Base-by-base conservation (phyloP, 148 eudicot species). In the Rhododendron ovatum region DNA sequence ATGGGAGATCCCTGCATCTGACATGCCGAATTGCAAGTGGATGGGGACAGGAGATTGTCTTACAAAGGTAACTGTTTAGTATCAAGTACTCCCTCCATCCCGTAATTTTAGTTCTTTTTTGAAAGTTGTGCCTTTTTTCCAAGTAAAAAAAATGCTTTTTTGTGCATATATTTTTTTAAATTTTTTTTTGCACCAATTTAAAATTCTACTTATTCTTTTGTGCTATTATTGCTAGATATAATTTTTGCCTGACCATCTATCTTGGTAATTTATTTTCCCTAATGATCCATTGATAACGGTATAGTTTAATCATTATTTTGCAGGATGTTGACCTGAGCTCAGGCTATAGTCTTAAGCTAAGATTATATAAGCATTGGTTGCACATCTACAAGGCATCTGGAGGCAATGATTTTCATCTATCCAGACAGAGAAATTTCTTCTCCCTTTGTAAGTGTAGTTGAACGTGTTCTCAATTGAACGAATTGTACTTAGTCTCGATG, bases 341-440 rank as follows among this genome's bases (percentile, higher is more conserved):
- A 30, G 81, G 87, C 86, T 90, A 90, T 83, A 95, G 90, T 89
- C 90, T 94, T 83, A 95, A 94, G 85, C 88, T 87, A 86, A 91
- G 88, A 84, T 67, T 97, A 81, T 90, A 91, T 81, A 91, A 95
- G 86, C 93, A 95, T 90, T 95, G 98, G 98, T 86, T 93, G 90
- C 92, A 91, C 80, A 86, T 86, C 57, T 95, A 91, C 89, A 84
- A 91, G 86, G 88, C 89, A 83, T 87, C 93, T 55, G 95, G 95
- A 85, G 96, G 94, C 91, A 88, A 84, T 76, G 88, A 91, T 81
- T 93, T 94, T 88, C 88, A 94, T 88, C 88, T 92, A 45, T 98
- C 98, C 37, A 94, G 87, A 89, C 96, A 93, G 88, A 92, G 91
- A 91, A 39, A 50, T 4, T 95, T 93, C 89, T 94, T 94, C 88